These are phyloP conservation scores for Reticulascus tulasneorum DNA, from an alignment of 2,329 filamentous ascomycete species.

Conservation along the genomic window DNA sequence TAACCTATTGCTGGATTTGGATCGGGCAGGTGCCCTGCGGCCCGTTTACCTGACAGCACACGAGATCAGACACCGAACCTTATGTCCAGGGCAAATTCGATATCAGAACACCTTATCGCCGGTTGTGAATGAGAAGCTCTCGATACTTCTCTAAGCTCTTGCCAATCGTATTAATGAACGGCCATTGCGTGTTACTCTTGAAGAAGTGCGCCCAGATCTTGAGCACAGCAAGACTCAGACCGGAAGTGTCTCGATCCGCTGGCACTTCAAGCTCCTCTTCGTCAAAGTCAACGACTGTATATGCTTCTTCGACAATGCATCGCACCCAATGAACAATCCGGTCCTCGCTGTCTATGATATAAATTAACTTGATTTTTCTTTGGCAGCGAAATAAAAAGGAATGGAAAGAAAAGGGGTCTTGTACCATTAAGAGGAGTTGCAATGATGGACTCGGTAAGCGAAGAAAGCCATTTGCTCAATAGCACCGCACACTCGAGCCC, in stretches of 20 bases:
- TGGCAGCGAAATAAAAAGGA: too few relatives aligned
- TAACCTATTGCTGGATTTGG: too few relatives aligned
- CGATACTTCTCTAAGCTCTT: conserved; percentile 33
- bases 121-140: conserved; percentile 16
- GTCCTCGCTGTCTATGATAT: conserved; percentile 32
- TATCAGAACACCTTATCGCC: too few relatives aligned
- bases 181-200: conserved; percentile 43
- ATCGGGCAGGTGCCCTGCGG: too few relatives aligned
- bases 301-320: conserved; percentile 41
- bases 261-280: conserved; percentile 24
- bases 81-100: too few relatives aligned
- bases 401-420: too few relatives aligned
- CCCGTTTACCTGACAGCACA: too few relatives aligned
- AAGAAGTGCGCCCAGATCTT: conserved; percentile 45
- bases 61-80: too few relatives aligned
- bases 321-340: conserved; percentile 43
- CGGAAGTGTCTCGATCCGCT: conserved; percentile 20
- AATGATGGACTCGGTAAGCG: conserved; percentile 18
- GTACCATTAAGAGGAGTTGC: conserved; percentile 22
- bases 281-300: conserved; percentile 31
- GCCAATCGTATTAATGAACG: conserved; percentile 42
- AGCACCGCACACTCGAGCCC: conserved; percentile 52
- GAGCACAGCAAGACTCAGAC: conserved; percentile 34
- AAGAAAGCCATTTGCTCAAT: conserved; percentile 45
- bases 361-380: background rate